These are phyloP conservation scores for Schizophyllum commune DNA, from an alignment of 1,284 basidiomycete species.

Conservation along the genomic window DNA sequence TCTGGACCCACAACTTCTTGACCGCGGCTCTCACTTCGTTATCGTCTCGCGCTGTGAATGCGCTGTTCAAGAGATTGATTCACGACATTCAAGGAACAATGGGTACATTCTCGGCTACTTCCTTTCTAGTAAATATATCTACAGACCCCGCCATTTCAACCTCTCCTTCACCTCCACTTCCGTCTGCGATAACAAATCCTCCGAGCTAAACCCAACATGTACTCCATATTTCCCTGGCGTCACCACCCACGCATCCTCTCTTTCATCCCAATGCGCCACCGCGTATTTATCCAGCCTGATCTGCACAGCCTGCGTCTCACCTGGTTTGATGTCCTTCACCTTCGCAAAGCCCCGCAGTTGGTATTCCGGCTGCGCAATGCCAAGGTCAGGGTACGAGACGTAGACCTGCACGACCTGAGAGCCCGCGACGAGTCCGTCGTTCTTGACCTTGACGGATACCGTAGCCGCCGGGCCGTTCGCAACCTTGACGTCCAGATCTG, in stretches of 20 bases:
- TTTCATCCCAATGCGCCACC: conserved; percentile 48
- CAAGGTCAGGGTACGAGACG: conserved; percentile 46
- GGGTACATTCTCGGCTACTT: too few relatives aligned
- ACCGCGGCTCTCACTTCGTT: too few relatives aligned
- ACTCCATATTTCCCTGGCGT: conserved; percentile 37
- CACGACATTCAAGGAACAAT: too few relatives aligned
- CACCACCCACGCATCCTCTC: conserved; percentile 33
- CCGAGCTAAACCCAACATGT: conserved; percentile 40
- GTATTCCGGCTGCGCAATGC: conserved; percentile 45
- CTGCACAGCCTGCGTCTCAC: conserved; percentile 28
- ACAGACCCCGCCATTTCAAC: conserved; percentile 44
- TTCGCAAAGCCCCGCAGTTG: conserved; percentile 59
- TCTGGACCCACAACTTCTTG: too few relatives aligned
- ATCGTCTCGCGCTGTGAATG: too few relatives aligned
- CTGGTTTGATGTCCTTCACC: conserved; percentile 37
- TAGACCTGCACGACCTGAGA: conserved; percentile 68
- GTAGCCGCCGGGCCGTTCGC: conserved; percentile 10
- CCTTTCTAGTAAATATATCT: too few relatives aligned
- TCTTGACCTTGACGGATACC: conserved; percentile 42
- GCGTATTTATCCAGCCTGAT: conserved; percentile 51
- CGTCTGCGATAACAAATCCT: conserved; percentile 31
- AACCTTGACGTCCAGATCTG: conserved; percentile 29
- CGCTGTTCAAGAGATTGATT: too few relatives aligned
- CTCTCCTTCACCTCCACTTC: conserved; percentile 29
- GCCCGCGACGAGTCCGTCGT: conserved; percentile 48